phyloP scores from a whole-genome alignment of 2,329 filamentous ascomycete species.

The Pseudogymnoascus sp. region DNA sequence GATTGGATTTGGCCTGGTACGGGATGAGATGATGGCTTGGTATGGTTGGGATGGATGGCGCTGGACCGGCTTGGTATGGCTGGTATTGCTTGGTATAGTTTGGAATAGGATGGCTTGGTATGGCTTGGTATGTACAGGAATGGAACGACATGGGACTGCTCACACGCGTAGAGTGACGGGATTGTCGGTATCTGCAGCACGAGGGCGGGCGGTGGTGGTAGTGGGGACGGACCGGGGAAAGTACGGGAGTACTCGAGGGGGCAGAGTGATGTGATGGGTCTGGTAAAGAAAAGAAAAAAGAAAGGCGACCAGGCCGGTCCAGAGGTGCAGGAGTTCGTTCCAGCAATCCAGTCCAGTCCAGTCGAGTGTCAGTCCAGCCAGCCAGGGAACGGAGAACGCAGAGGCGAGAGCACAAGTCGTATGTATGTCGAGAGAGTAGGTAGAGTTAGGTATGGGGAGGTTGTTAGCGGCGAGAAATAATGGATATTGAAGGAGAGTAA shows the following conservation, averaged over 20 bases:
- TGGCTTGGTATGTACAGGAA: background rate
- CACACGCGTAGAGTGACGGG: background rate
- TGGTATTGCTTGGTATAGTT: background rate
- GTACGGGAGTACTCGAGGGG: background rate
- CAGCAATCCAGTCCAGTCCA: too few relatives aligned
- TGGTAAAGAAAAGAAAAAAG: too few relatives aligned
- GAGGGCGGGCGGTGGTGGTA: background rate
- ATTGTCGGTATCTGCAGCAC: background rate
- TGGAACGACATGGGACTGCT: background rate
- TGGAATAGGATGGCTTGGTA: background rate
- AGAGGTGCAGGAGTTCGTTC: too few relatives aligned
- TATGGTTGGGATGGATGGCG: background rate
- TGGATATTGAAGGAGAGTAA: background rate
- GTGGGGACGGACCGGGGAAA: background rate
- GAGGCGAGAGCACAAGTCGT: background rate
- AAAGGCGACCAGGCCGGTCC: too few relatives aligned
- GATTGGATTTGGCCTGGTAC: background rate
- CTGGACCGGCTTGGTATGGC: background rate
- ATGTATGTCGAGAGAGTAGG: background rate
- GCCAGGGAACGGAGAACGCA: too few relatives aligned
- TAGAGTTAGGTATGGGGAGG: background rate
- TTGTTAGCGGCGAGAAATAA: background rate
- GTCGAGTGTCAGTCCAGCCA: too few relatives aligned
- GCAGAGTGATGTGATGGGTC: too few relatives aligned
- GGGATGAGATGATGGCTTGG: background rate